These are phyloP conservation scores for Botryosphaeria agaves DNA, from an alignment of 2,329 filamentous ascomycete species.

Conservation along the genomic window DNA sequence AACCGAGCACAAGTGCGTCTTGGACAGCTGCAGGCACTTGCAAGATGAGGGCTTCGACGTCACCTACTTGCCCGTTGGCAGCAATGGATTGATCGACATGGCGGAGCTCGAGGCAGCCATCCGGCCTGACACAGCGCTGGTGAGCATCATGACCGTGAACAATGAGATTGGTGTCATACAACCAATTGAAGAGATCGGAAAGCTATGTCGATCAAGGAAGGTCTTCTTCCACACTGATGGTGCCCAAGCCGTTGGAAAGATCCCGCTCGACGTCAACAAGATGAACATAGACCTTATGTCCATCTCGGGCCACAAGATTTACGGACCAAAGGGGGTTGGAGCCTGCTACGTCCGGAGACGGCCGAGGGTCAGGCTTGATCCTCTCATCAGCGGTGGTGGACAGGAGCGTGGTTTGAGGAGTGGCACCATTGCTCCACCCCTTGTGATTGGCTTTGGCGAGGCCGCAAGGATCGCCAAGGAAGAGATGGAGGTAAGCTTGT, in stretches of 20 bases:
- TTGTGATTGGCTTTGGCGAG: conserved; percentile 88
- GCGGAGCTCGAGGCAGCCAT: conserved; percentile 76
- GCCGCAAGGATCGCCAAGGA: conserved; percentile 82
- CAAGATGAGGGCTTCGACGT: conserved; percentile 94
- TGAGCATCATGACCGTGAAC: conserved; percentile 98
- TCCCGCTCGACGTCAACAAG: conserved; percentile 87
- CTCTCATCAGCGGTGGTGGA: conserved; percentile 88
- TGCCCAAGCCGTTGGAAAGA: conserved; percentile 97
- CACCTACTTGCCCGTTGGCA: conserved; percentile 87
- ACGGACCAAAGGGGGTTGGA: conserved; percentile 91
- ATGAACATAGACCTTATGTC: conserved; percentile 99
- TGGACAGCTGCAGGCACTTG: conserved; percentile 91
- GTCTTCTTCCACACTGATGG: conserved; percentile 96
- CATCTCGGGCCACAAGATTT: conserved; percentile 96
- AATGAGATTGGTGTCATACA: conserved; percentile 99
- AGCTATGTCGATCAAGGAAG: conserved; percentile 78
- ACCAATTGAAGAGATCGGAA: conserved; percentile 82
- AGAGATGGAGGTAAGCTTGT: conserved; percentile 65
- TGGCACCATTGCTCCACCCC: conserved; percentile 76
- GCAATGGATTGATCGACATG: conserved; percentile 71
- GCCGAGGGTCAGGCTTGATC: conserved; percentile 84
- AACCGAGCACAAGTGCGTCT: conserved; percentile 97
- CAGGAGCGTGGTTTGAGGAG: conserved; percentile 91
- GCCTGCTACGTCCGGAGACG: conserved; percentile 90
- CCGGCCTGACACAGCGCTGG: conserved; percentile 73